Evolutionary conservation across 352 stramenopile genomes (phyloP).

Genomic region (Pythium brachiatum): DNA sequence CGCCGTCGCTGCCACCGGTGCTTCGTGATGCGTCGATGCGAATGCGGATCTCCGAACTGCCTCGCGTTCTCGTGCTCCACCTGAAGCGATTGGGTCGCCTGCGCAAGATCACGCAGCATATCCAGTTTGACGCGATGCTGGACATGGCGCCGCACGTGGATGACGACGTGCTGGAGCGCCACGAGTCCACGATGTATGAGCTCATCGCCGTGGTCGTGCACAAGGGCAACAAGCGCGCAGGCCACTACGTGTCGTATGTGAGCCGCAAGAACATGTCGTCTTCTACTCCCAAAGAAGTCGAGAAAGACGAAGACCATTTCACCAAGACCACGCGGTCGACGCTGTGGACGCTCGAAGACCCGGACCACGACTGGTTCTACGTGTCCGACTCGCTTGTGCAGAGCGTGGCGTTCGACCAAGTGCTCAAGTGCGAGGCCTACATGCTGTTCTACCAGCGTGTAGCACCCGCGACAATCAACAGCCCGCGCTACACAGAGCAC

Average conservation of each 20-base stretch:
- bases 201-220: constrained; percentile 72
- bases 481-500: not conserved
- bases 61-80: constrained; percentile 63
- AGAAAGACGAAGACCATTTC: constrained; percentile 21
- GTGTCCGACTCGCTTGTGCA: constrained; percentile 69
- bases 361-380: constrained; percentile 57
- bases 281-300: too few species aligned
- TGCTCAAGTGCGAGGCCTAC: constrained; percentile 74
- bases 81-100: constrained; percentile 56
- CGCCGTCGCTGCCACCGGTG: constrained; percentile 21
- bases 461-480: not conserved
- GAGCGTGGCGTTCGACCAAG: constrained; percentile 53
- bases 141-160: constrained; percentile 52
- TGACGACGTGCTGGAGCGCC: constrained; percentile 8
- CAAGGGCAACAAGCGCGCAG: constrained; percentile 65
- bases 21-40: constrained; percentile 54
- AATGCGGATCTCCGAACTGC: constrained; percentile 44
- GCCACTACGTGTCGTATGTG: constrained; percentile 74
- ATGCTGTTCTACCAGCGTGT: constrained; percentile 67
- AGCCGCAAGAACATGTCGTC: constrained; percentile 30
- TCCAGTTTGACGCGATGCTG: constrained; percentile 52
- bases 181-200: constrained; percentile 35
- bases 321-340: constrained; percentile 18
- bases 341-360: constrained; percentile 19
- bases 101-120: constrained; percentile 67